Evolutionary conservation across 768 basidiomycete genomes (phyloP).

Genomic region (Obba rivulosa): DNA sequence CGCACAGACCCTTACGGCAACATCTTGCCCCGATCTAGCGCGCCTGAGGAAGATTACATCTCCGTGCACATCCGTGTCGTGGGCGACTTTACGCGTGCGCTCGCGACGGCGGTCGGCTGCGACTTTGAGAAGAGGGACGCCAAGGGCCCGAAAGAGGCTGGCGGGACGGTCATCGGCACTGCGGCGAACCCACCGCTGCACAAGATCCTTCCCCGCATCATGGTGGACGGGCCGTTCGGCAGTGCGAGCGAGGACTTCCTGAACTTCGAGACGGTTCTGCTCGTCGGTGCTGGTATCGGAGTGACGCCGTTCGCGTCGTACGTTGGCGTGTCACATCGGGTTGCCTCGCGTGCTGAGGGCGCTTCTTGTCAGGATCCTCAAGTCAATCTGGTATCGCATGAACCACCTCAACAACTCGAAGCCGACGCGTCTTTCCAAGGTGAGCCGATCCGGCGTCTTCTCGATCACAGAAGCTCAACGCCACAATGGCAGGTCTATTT

Average conservation of each 20-base stretch:
- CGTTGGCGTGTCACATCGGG: conserved; percentile 31
- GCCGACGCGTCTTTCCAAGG: conserved; percentile 83
- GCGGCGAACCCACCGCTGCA: conserved; percentile 55
- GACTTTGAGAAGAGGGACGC: conserved; percentile 59
- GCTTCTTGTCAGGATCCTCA: conserved; percentile 61
- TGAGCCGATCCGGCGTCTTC: conserved; percentile 19
- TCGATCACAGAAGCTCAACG: neutral
- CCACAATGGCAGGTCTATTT: conserved; percentile 58
- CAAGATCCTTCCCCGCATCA: conserved; percentile 79
- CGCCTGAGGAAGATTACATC: conserved; percentile 93
- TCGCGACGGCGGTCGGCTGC: conserved; percentile 80
- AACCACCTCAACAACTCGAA: conserved; percentile 74
- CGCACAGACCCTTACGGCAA: no score
- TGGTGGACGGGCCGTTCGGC: conserved; percentile 96
- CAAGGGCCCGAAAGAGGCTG: conserved; percentile 40
- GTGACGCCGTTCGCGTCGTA: conserved; percentile 95
- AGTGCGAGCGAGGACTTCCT: conserved; percentile 88
- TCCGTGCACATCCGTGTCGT: conserved; percentile 89
- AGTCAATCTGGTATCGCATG: conserved; percentile 96
- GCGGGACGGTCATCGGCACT: conserved; percentile 59
- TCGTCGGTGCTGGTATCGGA: conserved; percentile 94
- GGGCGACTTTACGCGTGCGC: conserved; percentile 86
- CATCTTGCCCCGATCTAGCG: conserved; percentile 36
- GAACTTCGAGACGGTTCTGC: conserved; percentile 82
- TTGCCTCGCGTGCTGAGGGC: neutral